Evolutionary conservation across 1,284 basidiomycete species (phyloP).

Genomic region (Schizophyllum amplum): DNA sequence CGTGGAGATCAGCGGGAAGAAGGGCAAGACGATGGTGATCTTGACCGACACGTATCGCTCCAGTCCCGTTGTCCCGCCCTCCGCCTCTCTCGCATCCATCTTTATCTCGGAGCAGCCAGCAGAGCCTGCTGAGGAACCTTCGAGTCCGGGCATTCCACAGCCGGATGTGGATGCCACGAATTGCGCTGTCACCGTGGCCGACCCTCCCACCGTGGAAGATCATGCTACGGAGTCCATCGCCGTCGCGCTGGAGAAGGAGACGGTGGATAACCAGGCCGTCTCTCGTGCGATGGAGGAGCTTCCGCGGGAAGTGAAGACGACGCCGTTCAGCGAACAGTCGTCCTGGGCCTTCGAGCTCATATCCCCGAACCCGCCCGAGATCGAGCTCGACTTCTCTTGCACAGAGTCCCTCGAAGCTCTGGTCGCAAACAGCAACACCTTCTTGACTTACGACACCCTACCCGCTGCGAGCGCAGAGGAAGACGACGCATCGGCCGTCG

Average conservation of each 20-base stretch:
- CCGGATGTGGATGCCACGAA: no score
- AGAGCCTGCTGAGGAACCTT: neutral
- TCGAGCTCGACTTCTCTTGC: neutral
- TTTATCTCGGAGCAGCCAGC: neutral
- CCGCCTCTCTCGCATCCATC: neutral
- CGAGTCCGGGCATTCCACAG: no score
- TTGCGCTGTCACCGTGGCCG: no score
- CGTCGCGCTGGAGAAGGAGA: no score
- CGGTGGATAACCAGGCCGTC: no score
- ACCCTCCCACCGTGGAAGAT: no score
- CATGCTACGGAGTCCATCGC: no score
- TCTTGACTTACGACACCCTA: neutral
- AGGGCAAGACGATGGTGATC: neutral
- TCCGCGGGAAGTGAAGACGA: neutral
- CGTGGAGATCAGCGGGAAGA: neutral
- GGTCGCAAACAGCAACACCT: neutral
- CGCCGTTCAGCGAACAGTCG: neutral
- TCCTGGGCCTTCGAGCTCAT: neutral
- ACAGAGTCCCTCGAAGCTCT: neutral
- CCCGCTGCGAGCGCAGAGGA: neutral
- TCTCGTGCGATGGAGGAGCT: no score
- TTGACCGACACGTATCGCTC: neutral
- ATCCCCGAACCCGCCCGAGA: neutral
- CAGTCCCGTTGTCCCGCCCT: neutral
- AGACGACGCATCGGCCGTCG: neutral